Evolutionary conservation across 2,329 filamentous ascomycete species (phyloP).

Genomic region (Alternaria sp.): DNA sequence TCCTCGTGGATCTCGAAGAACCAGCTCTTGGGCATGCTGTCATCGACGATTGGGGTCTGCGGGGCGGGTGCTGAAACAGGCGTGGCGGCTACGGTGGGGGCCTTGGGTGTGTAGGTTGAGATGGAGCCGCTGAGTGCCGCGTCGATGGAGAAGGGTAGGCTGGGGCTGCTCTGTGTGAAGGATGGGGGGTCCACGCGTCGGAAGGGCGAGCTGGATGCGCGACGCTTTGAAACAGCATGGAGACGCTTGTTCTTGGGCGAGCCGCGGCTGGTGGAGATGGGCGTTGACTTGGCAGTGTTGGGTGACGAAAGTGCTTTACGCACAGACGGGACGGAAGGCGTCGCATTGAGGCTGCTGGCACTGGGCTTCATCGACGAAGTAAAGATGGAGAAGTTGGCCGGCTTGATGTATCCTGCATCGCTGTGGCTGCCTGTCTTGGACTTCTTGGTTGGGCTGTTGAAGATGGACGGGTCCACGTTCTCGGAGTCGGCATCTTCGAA

Average conservation of each 20-base stretch:
- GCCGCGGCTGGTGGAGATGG: slow-evolving; percentile 65
- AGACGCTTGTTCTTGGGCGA: slow-evolving; percentile 77
- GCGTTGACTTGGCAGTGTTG: slow-evolving; percentile 51
- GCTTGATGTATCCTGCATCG: slow-evolving; percentile 46
- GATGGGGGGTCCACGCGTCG: slow-evolving; percentile 74
- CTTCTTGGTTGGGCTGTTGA: slow-evolving; percentile 61
- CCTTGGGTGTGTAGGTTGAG: slow-evolving; percentile 62
- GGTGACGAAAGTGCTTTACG: slow-evolving; percentile 52
- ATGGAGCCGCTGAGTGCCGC: slow-evolving; percentile 81
- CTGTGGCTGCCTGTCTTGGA: slow-evolving; percentile 49
- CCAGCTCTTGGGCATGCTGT: slow-evolving; percentile 69
- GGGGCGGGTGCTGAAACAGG: slow-evolving; percentile 39
- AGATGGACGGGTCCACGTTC: slow-evolving; percentile 63
- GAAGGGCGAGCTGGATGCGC: slow-evolving; percentile 66
- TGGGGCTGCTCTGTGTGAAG: slow-evolving; percentile 57
- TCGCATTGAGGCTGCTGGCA: slow-evolving; percentile 31
- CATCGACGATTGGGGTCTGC: slow-evolving; percentile 51
- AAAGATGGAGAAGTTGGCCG: slow-evolving; percentile 49
- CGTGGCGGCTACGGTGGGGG: slow-evolving; percentile 39
- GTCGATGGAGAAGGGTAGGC: slow-evolving; percentile 80
- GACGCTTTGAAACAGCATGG: slow-evolving; percentile 71
- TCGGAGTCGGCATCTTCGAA: slow-evolving; percentile 61
- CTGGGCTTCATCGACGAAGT: slow-evolving; percentile 34
- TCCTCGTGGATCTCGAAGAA: slow-evolving; percentile 96
- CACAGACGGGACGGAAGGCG: slow-evolving; percentile 36